Conservation (phyloP, 495 filamentous ascomycete genomes). For the Penicillium odoratum region DNA sequence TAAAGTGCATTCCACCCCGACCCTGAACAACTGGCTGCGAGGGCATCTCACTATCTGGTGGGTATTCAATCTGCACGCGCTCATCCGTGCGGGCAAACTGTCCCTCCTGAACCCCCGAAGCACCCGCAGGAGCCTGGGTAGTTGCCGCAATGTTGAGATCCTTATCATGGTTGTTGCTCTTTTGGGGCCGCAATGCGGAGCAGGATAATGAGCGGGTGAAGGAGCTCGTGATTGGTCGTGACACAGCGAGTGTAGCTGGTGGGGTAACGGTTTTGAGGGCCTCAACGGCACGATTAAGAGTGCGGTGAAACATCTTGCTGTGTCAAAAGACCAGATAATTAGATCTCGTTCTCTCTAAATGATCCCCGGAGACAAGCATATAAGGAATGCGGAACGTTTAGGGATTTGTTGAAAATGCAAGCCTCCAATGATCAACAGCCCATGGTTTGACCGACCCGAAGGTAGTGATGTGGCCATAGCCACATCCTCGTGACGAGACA, state of each 20-base stretch:
- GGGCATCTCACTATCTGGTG: conserved; percentile 67
- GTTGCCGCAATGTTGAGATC: conserved; percentile 34
- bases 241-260: background rate
- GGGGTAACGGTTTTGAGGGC: background rate
- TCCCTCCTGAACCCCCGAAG: conserved; percentile 40
- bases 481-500: too few species aligned
- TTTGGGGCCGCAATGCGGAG: conserved; percentile 30
- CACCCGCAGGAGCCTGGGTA: conserved; percentile 32
- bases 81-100: conserved; percentile 76
- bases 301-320: background rate
- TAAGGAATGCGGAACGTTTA: too few species aligned
- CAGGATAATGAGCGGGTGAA: conserved; percentile 24
- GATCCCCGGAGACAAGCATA: too few species aligned
- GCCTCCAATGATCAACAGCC: too few species aligned
- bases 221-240: background rate
- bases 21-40: conserved; percentile 65
- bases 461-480: too few species aligned
- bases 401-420: too few species aligned
- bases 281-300: background rate
- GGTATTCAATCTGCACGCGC: conserved; percentile 72
- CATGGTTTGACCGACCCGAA: too few species aligned
- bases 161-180: conserved; percentile 26
- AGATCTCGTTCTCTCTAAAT: too few species aligned
- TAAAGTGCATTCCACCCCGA: conserved; percentile 67
- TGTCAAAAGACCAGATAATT: too few species aligned